Evolutionary conservation across 2,329 filamentous ascomycete species (phyloP).

Genomic region (Aspergillus sp.): DNA sequence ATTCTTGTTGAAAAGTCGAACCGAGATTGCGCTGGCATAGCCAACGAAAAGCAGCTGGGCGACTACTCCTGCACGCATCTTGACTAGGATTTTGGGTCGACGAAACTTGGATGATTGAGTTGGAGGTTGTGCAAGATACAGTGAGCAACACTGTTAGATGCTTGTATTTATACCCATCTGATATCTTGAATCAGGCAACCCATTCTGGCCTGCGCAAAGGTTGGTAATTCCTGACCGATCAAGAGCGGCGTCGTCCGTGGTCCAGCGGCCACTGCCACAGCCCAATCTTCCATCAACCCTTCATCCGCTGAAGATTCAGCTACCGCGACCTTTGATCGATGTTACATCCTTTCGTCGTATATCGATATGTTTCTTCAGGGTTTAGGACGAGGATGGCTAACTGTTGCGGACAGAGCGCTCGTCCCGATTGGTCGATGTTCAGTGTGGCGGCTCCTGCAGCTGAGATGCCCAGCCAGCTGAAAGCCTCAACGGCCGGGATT

Average conservation of each 20-base stretch:
- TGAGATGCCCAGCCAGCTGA: neutral
- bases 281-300: neutral
- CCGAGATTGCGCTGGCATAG: constrained; percentile 4
- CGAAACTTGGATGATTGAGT: neutral
- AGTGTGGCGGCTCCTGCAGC: neutral
- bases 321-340: neutral
- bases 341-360: neutral
- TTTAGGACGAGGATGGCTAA: neutral
- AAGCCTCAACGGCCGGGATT: neutral
- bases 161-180: neutral
- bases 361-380: neutral
- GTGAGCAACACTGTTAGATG: neutral
- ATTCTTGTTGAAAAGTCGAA: neutral
- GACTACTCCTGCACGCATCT: neutral
- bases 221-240: neutral
- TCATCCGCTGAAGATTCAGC: constrained; percentile 1
- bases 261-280: neutral
- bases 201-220: neutral
- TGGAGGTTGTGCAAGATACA: neutral
- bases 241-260: neutral
- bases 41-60: neutral
- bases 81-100: neutral
- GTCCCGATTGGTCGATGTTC: neutral
- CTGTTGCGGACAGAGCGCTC: neutral
- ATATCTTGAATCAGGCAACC: neutral